phyloP scores from a whole-genome alignment of 352 stramenopile genomes.

The Pythium rishiriense region DNA sequence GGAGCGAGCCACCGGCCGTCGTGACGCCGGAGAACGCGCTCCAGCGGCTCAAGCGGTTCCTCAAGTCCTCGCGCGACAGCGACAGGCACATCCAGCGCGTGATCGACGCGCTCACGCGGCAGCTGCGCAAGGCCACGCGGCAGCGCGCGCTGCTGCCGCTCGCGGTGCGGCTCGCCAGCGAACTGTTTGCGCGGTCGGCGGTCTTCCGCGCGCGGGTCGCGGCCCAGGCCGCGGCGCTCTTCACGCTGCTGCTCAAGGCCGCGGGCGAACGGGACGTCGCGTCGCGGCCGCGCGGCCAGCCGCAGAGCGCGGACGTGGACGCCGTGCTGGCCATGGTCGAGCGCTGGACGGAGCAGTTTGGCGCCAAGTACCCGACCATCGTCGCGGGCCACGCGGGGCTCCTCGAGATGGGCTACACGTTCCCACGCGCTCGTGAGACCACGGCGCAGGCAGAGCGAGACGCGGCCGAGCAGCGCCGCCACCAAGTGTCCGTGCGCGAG shows the following conservation, averaged over 20 bases:
- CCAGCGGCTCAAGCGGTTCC: slow-evolving; percentile 19
- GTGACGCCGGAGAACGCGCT: slow-evolving; percentile 13
- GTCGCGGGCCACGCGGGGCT: slow-evolving; percentile 53
- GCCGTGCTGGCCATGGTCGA: slow-evolving; percentile 56
- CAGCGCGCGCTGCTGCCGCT: slow-evolving; percentile 22
- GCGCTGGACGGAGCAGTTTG: slow-evolving; percentile 61
- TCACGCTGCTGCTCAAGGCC: slow-evolving; percentile 43
- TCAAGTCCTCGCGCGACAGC: slow-evolving; percentile 17
- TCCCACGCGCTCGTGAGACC: slow-evolving; percentile 33
- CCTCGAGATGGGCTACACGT: slow-evolving; percentile 50
- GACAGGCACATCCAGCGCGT: slow-evolving; percentile 22
- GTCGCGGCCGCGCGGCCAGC: background rate
- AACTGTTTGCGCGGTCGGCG: slow-evolving; percentile 62
- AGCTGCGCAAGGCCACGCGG: slow-evolving; percentile 20
- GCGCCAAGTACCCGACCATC: slow-evolving; percentile 51
- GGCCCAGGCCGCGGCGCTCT: slow-evolving; percentile 44
- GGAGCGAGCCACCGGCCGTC: too few species aligned
- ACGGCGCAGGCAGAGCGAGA: slow-evolving; percentile 27
- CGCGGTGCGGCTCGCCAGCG: slow-evolving; percentile 38
- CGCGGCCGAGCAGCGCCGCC: slow-evolving; percentile 5
- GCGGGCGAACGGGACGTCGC: slow-evolving; percentile 39
- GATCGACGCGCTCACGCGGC: slow-evolving; percentile 11
- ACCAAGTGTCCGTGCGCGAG: slow-evolving; percentile 18
- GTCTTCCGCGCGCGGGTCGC: slow-evolving; percentile 51
- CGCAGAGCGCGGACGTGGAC: slow-evolving; percentile 28